phyloP scores from a whole-genome alignment of 176 grass and related monocot species.

The Thalia dealbata region DNA sequence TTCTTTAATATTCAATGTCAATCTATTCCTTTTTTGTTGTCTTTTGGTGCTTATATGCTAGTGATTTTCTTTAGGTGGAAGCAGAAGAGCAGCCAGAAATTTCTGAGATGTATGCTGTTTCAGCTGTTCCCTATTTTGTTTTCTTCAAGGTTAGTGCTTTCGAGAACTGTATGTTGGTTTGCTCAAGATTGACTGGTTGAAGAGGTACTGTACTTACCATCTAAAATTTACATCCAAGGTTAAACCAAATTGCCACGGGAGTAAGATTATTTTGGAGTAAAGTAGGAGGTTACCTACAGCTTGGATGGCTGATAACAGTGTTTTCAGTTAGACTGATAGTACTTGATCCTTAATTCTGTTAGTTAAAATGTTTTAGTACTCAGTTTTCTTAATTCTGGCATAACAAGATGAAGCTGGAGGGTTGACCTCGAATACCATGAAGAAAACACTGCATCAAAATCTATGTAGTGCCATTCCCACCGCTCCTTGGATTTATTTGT shows the following conservation, averaged over 20 bases:
- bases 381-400: neutral
- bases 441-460: neutral
- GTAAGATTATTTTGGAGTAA: neutral
- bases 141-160: conserved; percentile 34
- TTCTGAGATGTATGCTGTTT: conserved; percentile 25
- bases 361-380: neutral
- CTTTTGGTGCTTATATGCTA: neutral
- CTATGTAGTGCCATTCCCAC: neutral
- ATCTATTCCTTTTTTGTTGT: neutral
- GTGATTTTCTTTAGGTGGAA: conserved; percentile 28
- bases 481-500: neutral
- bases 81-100: conserved; percentile 26
- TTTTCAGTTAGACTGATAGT: neutral
- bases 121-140: conserved; percentile 27
- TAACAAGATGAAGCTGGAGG: neutral
- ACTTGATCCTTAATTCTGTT: neutral
- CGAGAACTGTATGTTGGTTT: neutral
- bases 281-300: neutral
- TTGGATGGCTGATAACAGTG: neutral
- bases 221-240: neutral
- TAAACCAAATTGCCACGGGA: neutral
- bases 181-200: neutral
- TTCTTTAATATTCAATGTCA: neutral
- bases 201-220: neutral
- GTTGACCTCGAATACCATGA: neutral